These are phyloP conservation scores for Fusarium brevicatenulatum DNA, from an alignment of 2,329 filamentous ascomycete species.

Conservation along the genomic window DNA sequence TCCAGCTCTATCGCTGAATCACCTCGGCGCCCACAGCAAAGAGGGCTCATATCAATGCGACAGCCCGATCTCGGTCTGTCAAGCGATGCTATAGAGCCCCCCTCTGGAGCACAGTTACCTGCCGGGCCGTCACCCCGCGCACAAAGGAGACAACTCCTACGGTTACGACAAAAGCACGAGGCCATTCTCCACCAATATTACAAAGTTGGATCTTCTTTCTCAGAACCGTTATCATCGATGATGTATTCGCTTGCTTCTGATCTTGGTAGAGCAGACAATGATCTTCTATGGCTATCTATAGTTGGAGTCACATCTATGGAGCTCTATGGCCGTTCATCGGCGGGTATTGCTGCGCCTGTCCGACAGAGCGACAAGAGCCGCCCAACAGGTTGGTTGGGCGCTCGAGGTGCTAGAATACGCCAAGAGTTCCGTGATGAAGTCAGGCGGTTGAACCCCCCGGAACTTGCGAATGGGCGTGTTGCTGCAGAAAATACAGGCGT, in stretches of 20 bases:
- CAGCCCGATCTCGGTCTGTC: slow-evolving; percentile 59
- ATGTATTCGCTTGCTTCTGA: slow-evolving; percentile 95
- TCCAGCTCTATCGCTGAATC: slow-evolving; percentile 74
- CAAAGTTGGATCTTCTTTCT: slow-evolving; percentile 86
- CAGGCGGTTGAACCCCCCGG: slow-evolving; percentile 86
- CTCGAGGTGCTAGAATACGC: slow-evolving; percentile 84
- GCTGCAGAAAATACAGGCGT: slow-evolving; percentile 77
- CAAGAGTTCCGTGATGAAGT: slow-evolving; percentile 93
- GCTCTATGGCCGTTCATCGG: slow-evolving; percentile 86
- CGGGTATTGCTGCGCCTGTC: slow-evolving; percentile 74
- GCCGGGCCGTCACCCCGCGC: slow-evolving; percentile 75
- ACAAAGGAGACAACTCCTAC: slow-evolving; percentile 77
- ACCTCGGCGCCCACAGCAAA: slow-evolving; percentile 67
- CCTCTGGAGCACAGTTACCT: slow-evolving; percentile 66
- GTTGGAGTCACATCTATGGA: slow-evolving; percentile 96
- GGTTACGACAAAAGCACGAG: slow-evolving; percentile 82
- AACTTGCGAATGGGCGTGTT: slow-evolving; percentile 69
- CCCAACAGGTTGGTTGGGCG: slow-evolving; percentile 80
- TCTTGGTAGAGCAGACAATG: slow-evolving; percentile 94
- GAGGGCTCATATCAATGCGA: slow-evolving; percentile 67
- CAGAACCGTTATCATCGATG: slow-evolving; percentile 93
- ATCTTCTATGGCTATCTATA: slow-evolving; percentile 93
- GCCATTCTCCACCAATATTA: slow-evolving; percentile 83
- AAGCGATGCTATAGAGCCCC: slow-evolving; percentile 62
- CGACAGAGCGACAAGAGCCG: slow-evolving; percentile 65